phyloP scores from a whole-genome alignment of 2,329 filamentous ascomycete genomes.

The Aspergillus neotritici region DNA sequence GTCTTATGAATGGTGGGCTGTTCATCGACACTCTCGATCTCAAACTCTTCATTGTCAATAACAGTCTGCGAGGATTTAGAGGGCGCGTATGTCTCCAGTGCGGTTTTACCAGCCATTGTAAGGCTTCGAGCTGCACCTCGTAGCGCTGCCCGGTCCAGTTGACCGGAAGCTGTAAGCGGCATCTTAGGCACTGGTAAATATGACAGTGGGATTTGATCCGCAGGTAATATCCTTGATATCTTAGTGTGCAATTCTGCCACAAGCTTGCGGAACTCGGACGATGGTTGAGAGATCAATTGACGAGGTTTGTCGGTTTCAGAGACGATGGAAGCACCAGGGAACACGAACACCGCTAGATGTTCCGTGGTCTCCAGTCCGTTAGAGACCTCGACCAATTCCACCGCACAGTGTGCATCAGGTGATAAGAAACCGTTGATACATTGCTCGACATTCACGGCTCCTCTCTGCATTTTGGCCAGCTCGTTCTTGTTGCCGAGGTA shows the following conservation, averaged over 20 bases:
- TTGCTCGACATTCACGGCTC: slow-evolving; percentile 11
- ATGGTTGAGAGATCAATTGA: slow-evolving; percentile 9
- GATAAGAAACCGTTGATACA: slow-evolving; percentile 9
- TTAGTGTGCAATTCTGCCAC: slow-evolving; percentile 16
- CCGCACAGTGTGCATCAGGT: slow-evolving; percentile 15
- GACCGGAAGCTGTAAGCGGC: slow-evolving; percentile 29
- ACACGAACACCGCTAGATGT: slow-evolving; percentile 19
- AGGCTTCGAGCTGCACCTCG: slow-evolving; percentile 11
- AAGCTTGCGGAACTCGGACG: slow-evolving; percentile 9
- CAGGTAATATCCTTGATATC: slow-evolving; percentile 22
- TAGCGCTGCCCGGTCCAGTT: slow-evolving; percentile 26
- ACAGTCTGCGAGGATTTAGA: slow-evolving; percentile 14
- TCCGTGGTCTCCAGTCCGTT: neutral
- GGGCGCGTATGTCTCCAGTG: slow-evolving; percentile 18
- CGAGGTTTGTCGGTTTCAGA: neutral
- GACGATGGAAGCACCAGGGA: slow-evolving; percentile 2
- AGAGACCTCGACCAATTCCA: slow-evolving; percentile 13
- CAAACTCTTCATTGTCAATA: no score
- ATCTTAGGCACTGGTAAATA: slow-evolving; percentile 30
- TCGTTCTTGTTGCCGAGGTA: slow-evolving; percentile 29
- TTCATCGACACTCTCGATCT: no score
- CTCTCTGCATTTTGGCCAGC: slow-evolving; percentile 4
- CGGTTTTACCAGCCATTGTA: slow-evolving; percentile 5
- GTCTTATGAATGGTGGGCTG: no score
- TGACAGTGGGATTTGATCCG: slow-evolving; percentile 31